These are phyloP conservation scores for Colletotrichum chrysophilum DNA, from an alignment of 2,329 filamentous ascomycete species.

Conservation along the genomic window DNA sequence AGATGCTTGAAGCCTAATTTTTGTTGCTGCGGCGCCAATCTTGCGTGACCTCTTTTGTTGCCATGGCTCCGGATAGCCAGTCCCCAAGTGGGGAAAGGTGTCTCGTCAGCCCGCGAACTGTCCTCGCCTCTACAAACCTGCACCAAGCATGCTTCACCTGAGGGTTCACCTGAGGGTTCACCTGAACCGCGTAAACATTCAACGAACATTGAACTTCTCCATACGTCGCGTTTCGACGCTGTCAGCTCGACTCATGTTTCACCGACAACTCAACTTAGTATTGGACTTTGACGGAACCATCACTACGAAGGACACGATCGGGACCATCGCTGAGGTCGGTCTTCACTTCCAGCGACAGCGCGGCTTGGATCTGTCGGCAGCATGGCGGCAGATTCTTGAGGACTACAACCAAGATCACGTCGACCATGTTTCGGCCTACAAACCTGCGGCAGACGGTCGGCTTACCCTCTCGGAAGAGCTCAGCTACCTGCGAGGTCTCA, in stretches of 20 bases:
- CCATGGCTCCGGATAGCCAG: not conserved
- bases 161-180: not conserved
- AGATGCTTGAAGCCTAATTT: not conserved
- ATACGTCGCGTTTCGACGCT: not conserved
- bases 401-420: conserved; percentile 49
- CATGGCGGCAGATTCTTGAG: conserved; percentile 51
- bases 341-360: conserved; percentile 34
- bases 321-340: conserved; percentile 48
- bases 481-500: conserved; percentile 47
- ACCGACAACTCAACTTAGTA: conserved; percentile 44
- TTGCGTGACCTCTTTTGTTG: not conserved
- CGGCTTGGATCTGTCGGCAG: conserved; percentile 36
- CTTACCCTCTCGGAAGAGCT: conserved; percentile 42
- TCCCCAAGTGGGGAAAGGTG: conserved; percentile 1
- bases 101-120: not conserved
- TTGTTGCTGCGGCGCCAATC: not conserved
- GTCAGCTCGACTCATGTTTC: conserved; percentile 9
- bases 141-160: not conserved
- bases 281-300: conserved; percentile 68
- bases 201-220: not conserved
- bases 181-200: not conserved
- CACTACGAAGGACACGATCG: conserved; percentile 58
- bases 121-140: not conserved
- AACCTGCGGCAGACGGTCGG: conserved; percentile 36
- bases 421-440: conserved; percentile 39